Evolutionary conservation across 208 protist species (phyloP).

Genomic region (Trypanosoma cruzi): DNA sequence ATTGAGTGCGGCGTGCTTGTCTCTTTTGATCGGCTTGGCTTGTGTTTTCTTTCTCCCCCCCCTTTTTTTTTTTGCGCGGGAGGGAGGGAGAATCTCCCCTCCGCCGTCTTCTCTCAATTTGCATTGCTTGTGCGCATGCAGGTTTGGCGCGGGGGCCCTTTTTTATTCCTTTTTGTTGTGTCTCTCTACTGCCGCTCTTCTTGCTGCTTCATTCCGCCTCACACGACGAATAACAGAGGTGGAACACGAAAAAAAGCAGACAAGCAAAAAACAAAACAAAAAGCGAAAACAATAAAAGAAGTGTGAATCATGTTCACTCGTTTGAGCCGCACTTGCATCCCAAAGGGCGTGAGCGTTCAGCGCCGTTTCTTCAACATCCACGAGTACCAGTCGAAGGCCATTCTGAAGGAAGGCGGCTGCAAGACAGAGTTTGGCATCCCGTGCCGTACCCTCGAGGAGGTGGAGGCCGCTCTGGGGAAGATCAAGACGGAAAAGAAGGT

Average conservation of each 20-base stretch:
- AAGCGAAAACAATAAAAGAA: conserved; percentile 12
- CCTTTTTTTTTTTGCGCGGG: no score
- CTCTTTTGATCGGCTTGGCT: no score
- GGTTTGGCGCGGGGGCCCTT: no score
- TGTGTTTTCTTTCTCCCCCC: conserved; percentile 3
- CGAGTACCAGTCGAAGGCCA: conserved; percentile 93
- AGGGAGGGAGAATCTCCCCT: no score
- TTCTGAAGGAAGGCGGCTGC: conserved; percentile 89
- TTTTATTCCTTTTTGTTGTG: neutral
- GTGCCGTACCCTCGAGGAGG: conserved; percentile 86
- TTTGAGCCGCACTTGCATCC: conserved; percentile 65
- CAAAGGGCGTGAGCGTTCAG: conserved; percentile 53
- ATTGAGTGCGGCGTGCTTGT: no score
- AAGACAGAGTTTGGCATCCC: conserved; percentile 92
- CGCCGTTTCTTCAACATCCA: conserved; percentile 93
- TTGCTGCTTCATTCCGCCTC: no score
- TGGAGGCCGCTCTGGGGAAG: conserved; percentile 87
- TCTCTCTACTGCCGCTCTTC: neutral
- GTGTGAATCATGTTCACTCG: conserved; percentile 58
- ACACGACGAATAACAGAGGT: neutral
- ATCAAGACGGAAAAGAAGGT: conserved; percentile 94
- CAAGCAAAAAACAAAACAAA: conserved; percentile 1
- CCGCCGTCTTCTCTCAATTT: no score
- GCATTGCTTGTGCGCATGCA: no score
- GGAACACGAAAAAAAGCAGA: conserved; percentile 8